phyloP scores from a whole-genome alignment of 78 protist species.

The Diacronema lutheri region DNA sequence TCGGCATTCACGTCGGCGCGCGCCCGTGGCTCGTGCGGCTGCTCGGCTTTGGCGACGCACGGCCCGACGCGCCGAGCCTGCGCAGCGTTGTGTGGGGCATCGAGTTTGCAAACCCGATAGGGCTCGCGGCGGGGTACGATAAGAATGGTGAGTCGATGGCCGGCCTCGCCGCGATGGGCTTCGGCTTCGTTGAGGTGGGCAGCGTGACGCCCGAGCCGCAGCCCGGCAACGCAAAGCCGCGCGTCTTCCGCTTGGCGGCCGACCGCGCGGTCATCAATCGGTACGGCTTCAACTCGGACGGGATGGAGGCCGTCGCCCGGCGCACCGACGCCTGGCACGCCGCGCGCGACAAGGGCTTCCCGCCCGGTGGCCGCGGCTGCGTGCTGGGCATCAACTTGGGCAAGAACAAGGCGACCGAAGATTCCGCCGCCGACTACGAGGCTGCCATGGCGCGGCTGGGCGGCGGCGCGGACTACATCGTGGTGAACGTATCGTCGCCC shows the following conservation, averaged over 20 bases:
- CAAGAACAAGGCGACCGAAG: conserved; percentile 62
- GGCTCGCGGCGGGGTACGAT: conserved; percentile 85
- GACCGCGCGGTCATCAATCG: conserved; percentile 80
- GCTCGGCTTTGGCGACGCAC: neutral
- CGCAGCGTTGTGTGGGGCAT: neutral
- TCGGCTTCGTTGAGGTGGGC: conserved; percentile 78
- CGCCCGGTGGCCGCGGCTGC: neutral
- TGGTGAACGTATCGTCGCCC: conserved; percentile 78
- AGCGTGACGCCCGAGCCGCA: conserved; percentile 78
- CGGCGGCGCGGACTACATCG: conserved; percentile 63
- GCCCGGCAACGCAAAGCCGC: conserved; percentile 73
- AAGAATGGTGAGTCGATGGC: conserved; percentile 33
- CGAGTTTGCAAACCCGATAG: conserved; percentile 46
- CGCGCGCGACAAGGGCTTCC: neutral
- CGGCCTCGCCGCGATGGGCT: conserved; percentile 57
- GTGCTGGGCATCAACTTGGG: conserved; percentile 72
- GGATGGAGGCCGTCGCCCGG: conserved; percentile 30
- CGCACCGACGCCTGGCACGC: neutral
- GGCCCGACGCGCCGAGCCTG: neutral
- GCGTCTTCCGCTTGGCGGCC: conserved; percentile 67
- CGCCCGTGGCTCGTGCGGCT: neutral
- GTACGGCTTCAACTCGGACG: conserved; percentile 79
- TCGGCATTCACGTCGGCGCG: neutral
- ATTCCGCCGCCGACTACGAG: conserved; percentile 61
- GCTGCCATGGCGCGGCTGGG: conserved; percentile 42